Evolutionary conservation across 208 protist genomes (phyloP).

Genomic region (Novymonas esmeraldas): DNA sequence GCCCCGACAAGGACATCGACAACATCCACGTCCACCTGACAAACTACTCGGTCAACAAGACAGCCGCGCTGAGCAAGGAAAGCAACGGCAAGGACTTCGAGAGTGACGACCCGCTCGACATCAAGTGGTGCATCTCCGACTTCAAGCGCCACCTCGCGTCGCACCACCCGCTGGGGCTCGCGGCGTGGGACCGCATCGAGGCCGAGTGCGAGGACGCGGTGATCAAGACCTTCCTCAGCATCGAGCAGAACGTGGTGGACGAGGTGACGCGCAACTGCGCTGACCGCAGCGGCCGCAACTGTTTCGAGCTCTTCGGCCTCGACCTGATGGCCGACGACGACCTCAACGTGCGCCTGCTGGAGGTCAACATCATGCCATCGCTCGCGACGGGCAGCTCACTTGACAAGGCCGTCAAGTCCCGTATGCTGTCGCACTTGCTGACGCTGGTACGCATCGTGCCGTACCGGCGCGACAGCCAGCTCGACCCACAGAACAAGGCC

Average conservation of each 20-base stretch:
- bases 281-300: slow-evolving; percentile 79
- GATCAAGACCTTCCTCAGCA: slow-evolving; percentile 92
- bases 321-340: slow-evolving; percentile 86
- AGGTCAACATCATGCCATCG: slow-evolving; percentile 94
- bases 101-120: slow-evolving; percentile 77
- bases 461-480: slow-evolving; percentile 58
- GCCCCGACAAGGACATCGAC: slow-evolving; percentile 72
- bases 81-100: slow-evolving; percentile 72
- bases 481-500: slow-evolving; percentile 18
- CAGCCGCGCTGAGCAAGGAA: slow-evolving; percentile 64
- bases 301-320: slow-evolving; percentile 92
- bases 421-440: slow-evolving; percentile 87
- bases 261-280: slow-evolving; percentile 62
- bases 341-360: slow-evolving; percentile 83
- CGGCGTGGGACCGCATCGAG: slow-evolving; percentile 72
- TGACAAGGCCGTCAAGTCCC: slow-evolving; percentile 89
- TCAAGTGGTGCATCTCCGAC: slow-evolving; percentile 91
- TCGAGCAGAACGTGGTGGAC: slow-evolving; percentile 81
- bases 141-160: slow-evolving; percentile 63
- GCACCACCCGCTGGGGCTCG: slow-evolving; percentile 50
- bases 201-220: slow-evolving; percentile 82
- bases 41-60: slow-evolving; percentile 98
- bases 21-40: slow-evolving; percentile 96
- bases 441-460: slow-evolving; percentile 84
- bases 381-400: slow-evolving; percentile 81